Evolutionary conservation across 768 basidiomycete genomes (phyloP).

Genomic region (Pulveroboletus ravenelii): DNA sequence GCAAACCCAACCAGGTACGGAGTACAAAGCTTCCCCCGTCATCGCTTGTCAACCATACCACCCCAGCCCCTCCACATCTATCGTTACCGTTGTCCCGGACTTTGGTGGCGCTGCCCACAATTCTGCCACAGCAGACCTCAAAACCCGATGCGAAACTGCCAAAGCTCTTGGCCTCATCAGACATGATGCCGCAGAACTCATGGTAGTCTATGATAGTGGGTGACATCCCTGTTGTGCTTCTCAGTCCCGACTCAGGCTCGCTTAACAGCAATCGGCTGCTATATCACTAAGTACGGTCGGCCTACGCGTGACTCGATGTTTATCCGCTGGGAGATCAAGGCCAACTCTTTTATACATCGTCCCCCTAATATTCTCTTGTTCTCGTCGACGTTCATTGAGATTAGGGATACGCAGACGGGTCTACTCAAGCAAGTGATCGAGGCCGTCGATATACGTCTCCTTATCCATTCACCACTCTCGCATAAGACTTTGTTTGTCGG

Average conservation of each 20-base stretch:
- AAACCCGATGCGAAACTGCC: slow-evolving; percentile 49
- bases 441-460: slow-evolving; percentile 60
- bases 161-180: slow-evolving; percentile 68
- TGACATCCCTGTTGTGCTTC: not conserved
- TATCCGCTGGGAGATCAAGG: slow-evolving; percentile 77
- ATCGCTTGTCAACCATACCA: not conserved
- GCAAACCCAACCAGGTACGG: slow-evolving; percentile 65
- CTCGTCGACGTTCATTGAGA: slow-evolving; percentile 70
- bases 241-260: slow-evolving; percentile 1
- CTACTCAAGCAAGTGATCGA: slow-evolving; percentile 81
- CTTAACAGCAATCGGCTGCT: slow-evolving; percentile 64
- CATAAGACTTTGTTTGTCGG: slow-evolving; percentile 53
- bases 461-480: slow-evolving; percentile 38
- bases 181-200: slow-evolving; percentile 47
- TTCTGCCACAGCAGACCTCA: slow-evolving; percentile 47
- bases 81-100: slow-evolving; percentile 55
- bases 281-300: slow-evolving; percentile 63
- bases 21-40: not conserved
- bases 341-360: slow-evolving; percentile 55
- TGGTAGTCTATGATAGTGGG: slow-evolving; percentile 75
- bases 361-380: slow-evolving; percentile 66
- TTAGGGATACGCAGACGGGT: slow-evolving; percentile 60
- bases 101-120: slow-evolving; percentile 40
- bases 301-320: slow-evolving; percentile 59
- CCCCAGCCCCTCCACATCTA: slow-evolving; percentile 38